A percentile compares a stretch with the other conserved stretches of the same genome.
Conservation (phyloP, 2,329 filamentous ascomycete species). For the Pseudocercospora musae region DNA sequence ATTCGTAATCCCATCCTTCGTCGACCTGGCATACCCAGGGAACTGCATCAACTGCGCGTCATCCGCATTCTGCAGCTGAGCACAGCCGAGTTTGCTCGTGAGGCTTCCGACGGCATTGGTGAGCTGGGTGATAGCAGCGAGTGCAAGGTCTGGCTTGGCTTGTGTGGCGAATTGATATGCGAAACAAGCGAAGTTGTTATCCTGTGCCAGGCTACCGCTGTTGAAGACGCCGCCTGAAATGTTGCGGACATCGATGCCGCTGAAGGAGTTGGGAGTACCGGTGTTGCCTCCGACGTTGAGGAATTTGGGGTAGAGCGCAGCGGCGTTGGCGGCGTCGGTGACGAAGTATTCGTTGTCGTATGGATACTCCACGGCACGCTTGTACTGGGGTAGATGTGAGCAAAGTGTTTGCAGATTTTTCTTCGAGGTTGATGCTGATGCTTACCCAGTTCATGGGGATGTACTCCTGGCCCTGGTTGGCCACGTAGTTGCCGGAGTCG, state of each 20-base stretch:
- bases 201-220: constrained; percentile 23
- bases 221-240: constrained; percentile 45
- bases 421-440: too few species aligned
- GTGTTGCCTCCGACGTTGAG: constrained; percentile 37
- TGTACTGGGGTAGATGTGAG: constrained; percentile 20
- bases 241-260: constrained; percentile 34
- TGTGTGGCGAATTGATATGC: constrained; percentile 19
- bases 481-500: constrained; percentile 32
- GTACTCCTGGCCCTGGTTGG: constrained; percentile 36
- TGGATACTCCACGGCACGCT: constrained; percentile 21
- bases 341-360: constrained; percentile 33
- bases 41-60: constrained; percentile 10
- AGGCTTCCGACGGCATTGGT: constrained; percentile 7
- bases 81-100: constrained; percentile 4
- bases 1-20: constrained; percentile 15
- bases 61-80: constrained; percentile 8
- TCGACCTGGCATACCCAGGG: constrained; percentile 9
- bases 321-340: constrained; percentile 17
- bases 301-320: constrained; percentile 30
- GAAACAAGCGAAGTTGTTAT: constrained; percentile 50
- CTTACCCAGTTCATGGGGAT: constrained; percentile 39
- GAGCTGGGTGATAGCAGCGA: constrained; percentile 7
- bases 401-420: too few species aligned
- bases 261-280: constrained; percentile 35
- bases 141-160: constrained; percentile 13